Base-by-base conservation (phyloP, 1,284 basidiomycete species). In the Ceratobasidium sp. region DNA sequence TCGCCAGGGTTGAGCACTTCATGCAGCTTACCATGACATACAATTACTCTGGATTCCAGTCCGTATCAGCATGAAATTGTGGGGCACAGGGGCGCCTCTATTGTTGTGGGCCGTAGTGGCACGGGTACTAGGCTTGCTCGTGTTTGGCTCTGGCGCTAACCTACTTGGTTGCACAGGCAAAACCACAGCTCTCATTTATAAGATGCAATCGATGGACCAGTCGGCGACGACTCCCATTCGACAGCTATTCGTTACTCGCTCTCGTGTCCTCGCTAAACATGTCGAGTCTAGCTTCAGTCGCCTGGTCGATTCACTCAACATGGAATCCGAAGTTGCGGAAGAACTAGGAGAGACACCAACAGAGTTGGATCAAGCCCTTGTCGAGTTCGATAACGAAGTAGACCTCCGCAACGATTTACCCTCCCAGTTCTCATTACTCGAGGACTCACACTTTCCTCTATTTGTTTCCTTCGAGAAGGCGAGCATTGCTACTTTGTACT, bases 391-490 rank as follows among this genome's bases (percentile, higher is more conserved):
- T 21, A 61, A 73, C n/a, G 63, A 73, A n/a, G n/a, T 42, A 1
- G 63, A 61, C 21, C 46, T 51, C 14, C 56, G 62, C 0, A 30
- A 59, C 3, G 56, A 53, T 30, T 33, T 73, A 25, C 72, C 72
- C 2, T 8, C 25, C 23, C 21, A 63, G 0, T 73, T 54, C 25
- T 46, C 38, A 0, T 5, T 21, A 3, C 63, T 73, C 1, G n/a
- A 67, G 11, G 44, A 44, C 0, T 42, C 48, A 1, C 38, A 73
- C 49, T 73, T 73, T 42, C 72, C 72, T 4, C 42, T 73, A 9
- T 73, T 73, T 61, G 44, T 73, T 16, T 58, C 62, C 0, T 66
- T 59, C 38, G 72, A 69, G 0, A 63, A 73, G 54, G 72, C 66
- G 28, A 11, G 54, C 38, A 33, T 16, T 11, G 12, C 21, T 14